Conservation (phyloP, 805 yeast species). For the Yamadazyma sp. region DNA sequence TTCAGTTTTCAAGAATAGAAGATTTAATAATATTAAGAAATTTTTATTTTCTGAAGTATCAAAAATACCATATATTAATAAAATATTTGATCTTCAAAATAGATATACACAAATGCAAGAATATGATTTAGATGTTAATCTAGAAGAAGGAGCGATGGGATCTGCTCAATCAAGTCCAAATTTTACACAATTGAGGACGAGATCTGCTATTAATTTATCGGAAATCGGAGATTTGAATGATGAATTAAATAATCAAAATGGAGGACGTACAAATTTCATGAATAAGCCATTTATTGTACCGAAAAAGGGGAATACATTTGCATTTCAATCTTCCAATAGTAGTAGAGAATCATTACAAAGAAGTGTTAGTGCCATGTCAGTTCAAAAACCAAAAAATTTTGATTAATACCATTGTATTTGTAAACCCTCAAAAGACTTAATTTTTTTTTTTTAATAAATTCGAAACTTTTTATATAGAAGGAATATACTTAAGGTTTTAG, state of each 20-base stretch:
- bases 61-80: constrained; percentile 21
- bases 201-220: constrained; percentile 33
- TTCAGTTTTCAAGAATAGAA: constrained; percentile 9
- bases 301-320: constrained; percentile 17
- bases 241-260: constrained; percentile 11
- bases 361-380: constrained; percentile 16
- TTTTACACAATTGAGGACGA: constrained; percentile 26
- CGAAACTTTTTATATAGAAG: no score
- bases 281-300: constrained; percentile 37
- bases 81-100: constrained; percentile 8
- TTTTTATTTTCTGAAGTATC: constrained; percentile 10
- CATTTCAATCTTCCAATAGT: constrained; percentile 13
- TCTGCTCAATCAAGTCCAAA: constrained; percentile 18
- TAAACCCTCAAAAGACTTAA: no score
- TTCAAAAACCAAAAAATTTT: constrained; percentile 4
- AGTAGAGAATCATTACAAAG: constrained; percentile 27
- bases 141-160: constrained; percentile 34
- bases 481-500: background rate
- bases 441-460: no score
- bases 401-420: no score
- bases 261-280: constrained; percentile 22
- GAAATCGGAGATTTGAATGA: constrained; percentile 7
- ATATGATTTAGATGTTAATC: constrained; percentile 19
- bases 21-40: constrained; percentile 12
- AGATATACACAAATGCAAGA: constrained; percentile 15